Percentiles rank a stretch among this genome's conserved stretches.
These are phyloP conservation scores for Ramalina peruviana DNA, from an alignment of 495 filamentous ascomycete genomes.

Conservation along the genomic window DNA sequence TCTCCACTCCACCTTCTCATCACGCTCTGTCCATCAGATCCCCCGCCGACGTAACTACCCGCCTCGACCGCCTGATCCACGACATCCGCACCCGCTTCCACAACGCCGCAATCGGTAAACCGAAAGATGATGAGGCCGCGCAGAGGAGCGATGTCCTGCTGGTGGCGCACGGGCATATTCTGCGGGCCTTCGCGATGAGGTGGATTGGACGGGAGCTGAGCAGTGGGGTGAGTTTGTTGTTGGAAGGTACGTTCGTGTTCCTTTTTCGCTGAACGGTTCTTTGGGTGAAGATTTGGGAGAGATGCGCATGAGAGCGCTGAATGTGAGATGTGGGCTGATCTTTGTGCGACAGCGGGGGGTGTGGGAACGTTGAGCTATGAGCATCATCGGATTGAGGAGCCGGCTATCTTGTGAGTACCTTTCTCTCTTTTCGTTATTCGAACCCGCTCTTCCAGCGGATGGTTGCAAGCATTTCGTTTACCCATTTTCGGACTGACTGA, in stretches of 20 bases:
- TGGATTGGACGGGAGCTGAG: slow-evolving; percentile 60
- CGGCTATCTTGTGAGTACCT: slow-evolving; percentile 39
- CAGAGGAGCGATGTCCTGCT: slow-evolving; percentile 46
- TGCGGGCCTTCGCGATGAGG: slow-evolving; percentile 80
- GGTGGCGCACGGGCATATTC: slow-evolving; percentile 75
- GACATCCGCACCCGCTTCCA: slow-evolving; percentile 54
- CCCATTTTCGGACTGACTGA: not conserved
- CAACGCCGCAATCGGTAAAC: slow-evolving; percentile 17
- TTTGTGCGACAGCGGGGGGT: slow-evolving; percentile 56
- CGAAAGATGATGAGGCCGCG: slow-evolving; percentile 28
- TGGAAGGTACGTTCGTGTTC: slow-evolving; percentile 11
- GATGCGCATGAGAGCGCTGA: not conserved
- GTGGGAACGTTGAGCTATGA: slow-evolving; percentile 74
- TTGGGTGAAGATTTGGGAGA: not conserved
- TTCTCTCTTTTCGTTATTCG: not conserved
- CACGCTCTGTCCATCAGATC: slow-evolving; percentile 25
- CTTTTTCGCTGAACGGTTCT: not conserved
- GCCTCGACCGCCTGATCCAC: slow-evolving; percentile 61
- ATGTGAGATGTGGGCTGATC: slow-evolving; percentile 16
- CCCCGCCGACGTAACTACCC: slow-evolving; percentile 48
- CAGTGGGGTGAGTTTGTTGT: slow-evolving; percentile 30
- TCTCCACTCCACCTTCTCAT: slow-evolving; percentile 1
- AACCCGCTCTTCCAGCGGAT: not conserved
- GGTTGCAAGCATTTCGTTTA: not conserved
- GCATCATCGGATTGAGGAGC: slow-evolving; percentile 52